These are phyloP conservation scores for Ogataea saltuana DNA, from an alignment of 805 yeast genomes.

Conservation along the genomic window DNA sequence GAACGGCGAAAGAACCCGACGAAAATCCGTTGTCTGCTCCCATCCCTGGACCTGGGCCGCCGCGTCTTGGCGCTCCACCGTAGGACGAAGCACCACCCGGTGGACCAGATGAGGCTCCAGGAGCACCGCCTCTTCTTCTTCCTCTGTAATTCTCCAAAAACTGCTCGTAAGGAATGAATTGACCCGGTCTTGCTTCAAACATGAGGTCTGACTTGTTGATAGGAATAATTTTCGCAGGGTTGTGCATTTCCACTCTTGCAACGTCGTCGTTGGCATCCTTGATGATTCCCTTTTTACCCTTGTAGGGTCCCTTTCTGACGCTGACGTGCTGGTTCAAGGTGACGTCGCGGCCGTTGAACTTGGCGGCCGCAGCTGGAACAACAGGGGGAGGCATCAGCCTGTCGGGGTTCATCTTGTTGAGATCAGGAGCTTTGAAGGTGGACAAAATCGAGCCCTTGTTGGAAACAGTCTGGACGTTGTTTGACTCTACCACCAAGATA, in stretches of 20 bases:
- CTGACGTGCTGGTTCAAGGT: constrained; percentile 82
- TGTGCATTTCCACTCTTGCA: constrained; percentile 92
- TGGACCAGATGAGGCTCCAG: constrained; percentile 26
- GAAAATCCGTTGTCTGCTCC: constrained; percentile 24
- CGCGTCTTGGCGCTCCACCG: constrained; percentile 21
- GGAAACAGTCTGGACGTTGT: constrained; percentile 78
- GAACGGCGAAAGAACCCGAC: constrained; percentile 27
- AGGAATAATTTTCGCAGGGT: constrained; percentile 84
- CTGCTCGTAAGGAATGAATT: constrained; percentile 74
- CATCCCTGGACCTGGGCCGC: constrained; percentile 1
- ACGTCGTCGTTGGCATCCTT: constrained; percentile 89
- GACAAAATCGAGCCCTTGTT: constrained; percentile 73
- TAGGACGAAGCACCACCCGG: constrained; percentile 27
- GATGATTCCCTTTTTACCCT: constrained; percentile 91
- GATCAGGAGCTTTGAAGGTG: constrained; percentile 57
- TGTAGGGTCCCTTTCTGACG: constrained; percentile 88
- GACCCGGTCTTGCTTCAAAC: constrained; percentile 66
- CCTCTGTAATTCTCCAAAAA: constrained; percentile 52
- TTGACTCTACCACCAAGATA: constrained; percentile 77
- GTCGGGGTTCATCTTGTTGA: constrained; percentile 86
- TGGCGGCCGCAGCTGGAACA: constrained; percentile 49
- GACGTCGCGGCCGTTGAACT: constrained; percentile 73
- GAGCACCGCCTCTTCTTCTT: constrained; percentile 35
- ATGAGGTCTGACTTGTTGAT: constrained; percentile 78
- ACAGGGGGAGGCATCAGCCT: constrained; percentile 61